Evolutionary conservation across 2,329 filamentous ascomycete genomes (phyloP).

Genomic region (Aspergillus felis): DNA sequence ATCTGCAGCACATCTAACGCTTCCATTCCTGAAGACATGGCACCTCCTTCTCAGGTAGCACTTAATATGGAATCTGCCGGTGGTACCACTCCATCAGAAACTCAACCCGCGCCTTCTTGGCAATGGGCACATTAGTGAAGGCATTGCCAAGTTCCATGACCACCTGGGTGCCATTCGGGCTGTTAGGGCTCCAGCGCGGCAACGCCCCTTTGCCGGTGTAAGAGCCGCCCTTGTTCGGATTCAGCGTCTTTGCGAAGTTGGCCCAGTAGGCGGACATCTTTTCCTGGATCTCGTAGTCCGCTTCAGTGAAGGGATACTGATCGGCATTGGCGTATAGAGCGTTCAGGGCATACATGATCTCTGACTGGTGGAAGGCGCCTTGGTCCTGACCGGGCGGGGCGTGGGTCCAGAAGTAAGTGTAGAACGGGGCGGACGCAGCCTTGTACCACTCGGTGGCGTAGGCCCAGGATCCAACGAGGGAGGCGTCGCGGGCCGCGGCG

Average conservation of each 20-base stretch:
- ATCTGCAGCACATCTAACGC: background rate
- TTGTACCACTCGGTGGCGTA: slow-evolving; percentile 27
- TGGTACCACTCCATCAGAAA: slow-evolving; percentile 22
- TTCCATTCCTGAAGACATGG: no score
- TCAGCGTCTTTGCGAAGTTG: slow-evolving; percentile 31
- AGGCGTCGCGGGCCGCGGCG: slow-evolving; percentile 23
- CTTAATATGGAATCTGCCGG: slow-evolving; percentile 6
- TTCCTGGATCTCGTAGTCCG: slow-evolving; percentile 12
- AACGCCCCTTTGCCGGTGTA: slow-evolving; percentile 16
- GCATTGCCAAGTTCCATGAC: slow-evolving; percentile 21
- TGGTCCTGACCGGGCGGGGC: slow-evolving; percentile 32
- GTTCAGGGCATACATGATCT: slow-evolving; percentile 39
- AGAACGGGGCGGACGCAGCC: slow-evolving; percentile 23
- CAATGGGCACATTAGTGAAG: slow-evolving; percentile 19
- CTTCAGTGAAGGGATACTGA: slow-evolving; percentile 6
- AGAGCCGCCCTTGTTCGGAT: slow-evolving; percentile 22
- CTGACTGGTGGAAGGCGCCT: slow-evolving; percentile 37
- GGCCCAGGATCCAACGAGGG: slow-evolving; percentile 24
- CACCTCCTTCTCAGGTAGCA: no score
- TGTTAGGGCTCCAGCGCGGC: slow-evolving; percentile 17
- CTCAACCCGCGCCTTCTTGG: slow-evolving; percentile 14
- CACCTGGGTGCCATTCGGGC: slow-evolving; percentile 15
- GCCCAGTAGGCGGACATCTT: slow-evolving; percentile 33
- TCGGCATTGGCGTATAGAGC: slow-evolving; percentile 30
- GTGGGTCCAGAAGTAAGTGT: slow-evolving; percentile 37